Evolutionary conservation across 73 alveolate species (phyloP), one percentile per base, ranked within the genome.

Genomic region (Blepharisma japonicum): DNA sequence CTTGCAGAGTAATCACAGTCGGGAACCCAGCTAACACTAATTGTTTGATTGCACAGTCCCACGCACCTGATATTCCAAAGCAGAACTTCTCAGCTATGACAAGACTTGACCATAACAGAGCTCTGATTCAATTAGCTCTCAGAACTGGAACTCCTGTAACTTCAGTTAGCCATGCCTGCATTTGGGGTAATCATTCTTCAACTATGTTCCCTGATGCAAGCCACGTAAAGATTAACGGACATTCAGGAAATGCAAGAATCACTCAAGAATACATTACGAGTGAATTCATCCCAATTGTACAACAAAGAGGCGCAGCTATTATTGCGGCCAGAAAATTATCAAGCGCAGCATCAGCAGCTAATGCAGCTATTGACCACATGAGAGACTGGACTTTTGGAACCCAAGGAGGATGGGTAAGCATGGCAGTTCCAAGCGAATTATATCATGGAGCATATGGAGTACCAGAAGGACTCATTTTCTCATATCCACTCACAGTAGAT

Each of bases 1-100:
- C 88, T 78, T 80, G 81, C 77, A 96, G 94, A 94, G 91, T 94
- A 68, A 77, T 97, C 68, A 98, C 95, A n/a, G 98, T 97, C 42
- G 99, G 98, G 21, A 97, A 97, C 94, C 99, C 99, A 77, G 96
- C 98, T 81, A 97, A 97, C 88, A 97, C 99, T 32, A 97, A 97
- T 85, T 92, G 97, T 77, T 85, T 95, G 91, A 95, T 97, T 76
- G 86, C 91, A 48, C 88, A 92, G 68, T 93, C 92, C 86, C 80
- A 91, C 80, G 96, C 97, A 68, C 80, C 83, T 79, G 96, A 80
- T 55, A 95, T 97, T 68, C 97, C 97, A 6, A 89, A 88, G 82
- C 96, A 94, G 81, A 97, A 97, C 90, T 92, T 97, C 94, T 90
- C 98, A 49, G 97, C 99, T 45, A 92, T 97, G 96, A 94, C 99